These are phyloP conservation scores for Amanita phalloides DNA, from an alignment of 768 basidiomycete genomes.

Conservation along the genomic window DNA sequence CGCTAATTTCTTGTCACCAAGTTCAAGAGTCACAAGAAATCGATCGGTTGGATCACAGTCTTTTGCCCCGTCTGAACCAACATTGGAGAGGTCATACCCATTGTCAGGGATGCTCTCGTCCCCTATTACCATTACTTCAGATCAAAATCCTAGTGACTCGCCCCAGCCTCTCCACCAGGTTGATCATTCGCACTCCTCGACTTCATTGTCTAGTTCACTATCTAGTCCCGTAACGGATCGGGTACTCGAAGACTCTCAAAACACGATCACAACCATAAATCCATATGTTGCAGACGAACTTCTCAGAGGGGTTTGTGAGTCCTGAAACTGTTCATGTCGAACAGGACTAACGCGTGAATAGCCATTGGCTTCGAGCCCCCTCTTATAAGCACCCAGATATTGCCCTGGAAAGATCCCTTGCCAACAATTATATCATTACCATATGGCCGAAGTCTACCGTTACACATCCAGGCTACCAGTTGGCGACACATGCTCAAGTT, in stretches of 20 bases:
- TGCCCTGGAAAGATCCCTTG: constrained; percentile 41
- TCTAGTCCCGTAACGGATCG: not conserved
- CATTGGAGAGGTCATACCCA: not conserved
- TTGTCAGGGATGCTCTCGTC: not conserved
- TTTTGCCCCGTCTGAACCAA: not conserved
- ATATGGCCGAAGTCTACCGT: constrained; percentile 52
- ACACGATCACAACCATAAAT: constrained; percentile 15
- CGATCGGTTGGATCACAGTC: not conserved
- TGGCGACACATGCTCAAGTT: constrained; percentile 70
- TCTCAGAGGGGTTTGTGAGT: constrained; percentile 55
- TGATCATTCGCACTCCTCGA: not conserved
- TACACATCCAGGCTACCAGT: constrained; percentile 63
- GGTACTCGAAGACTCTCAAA: not conserved
- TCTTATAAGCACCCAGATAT: constrained; percentile 33
- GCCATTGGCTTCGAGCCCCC: constrained; percentile 63
- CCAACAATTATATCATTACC: constrained; percentile 70
- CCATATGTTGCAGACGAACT: constrained; percentile 44
- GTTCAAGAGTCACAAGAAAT: not conserved
- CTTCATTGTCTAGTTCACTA: not conserved
- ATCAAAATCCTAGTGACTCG: not conserved
- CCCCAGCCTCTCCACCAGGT: not conserved
- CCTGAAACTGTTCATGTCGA: not conserved
- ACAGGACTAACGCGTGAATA: constrained; percentile 16
- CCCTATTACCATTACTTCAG: not conserved
- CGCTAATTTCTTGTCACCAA: not conserved